Evolutionary conservation across 2,329 filamentous ascomycete genomes (phyloP).

Genomic region (Didymella exigua): DNA sequence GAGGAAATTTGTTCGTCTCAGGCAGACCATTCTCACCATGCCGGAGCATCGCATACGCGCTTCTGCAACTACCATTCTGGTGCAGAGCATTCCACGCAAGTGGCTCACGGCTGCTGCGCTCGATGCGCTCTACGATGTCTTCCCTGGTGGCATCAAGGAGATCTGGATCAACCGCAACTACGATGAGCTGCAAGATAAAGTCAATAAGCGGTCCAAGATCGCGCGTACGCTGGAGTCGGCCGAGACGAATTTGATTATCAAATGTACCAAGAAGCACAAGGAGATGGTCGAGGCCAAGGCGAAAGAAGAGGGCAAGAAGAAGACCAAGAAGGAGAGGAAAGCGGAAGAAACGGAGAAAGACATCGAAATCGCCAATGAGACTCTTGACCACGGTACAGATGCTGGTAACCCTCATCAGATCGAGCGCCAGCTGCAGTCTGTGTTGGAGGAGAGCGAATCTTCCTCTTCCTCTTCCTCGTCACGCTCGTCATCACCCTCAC

Average conservation of each 20-base stretch:
- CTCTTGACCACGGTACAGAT: slow-evolving; percentile 59
- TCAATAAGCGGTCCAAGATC: slow-evolving; percentile 73
- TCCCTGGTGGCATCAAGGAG: slow-evolving; percentile 91
- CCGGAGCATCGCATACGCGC: slow-evolving; percentile 92
- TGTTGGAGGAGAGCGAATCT: slow-evolving; percentile 45
- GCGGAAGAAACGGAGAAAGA: slow-evolving; percentile 69
- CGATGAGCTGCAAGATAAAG: slow-evolving; percentile 81
- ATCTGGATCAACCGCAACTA: slow-evolving; percentile 96
- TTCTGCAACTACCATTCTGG: slow-evolving; percentile 92
- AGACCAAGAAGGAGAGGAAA: slow-evolving; percentile 59
- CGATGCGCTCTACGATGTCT: slow-evolving; percentile 87
- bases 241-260: slow-evolving; percentile 81
- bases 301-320: slow-evolving; percentile 64
- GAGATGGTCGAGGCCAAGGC: slow-evolving; percentile 69
- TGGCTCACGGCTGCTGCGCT: slow-evolving; percentile 88
- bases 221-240: slow-evolving; percentile 77
- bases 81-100: slow-evolving; percentile 86
- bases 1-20: slow-evolving; percentile 85
- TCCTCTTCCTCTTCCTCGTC: slow-evolving; percentile 41
- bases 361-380: slow-evolving; percentile 57
- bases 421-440: slow-evolving; percentile 56
- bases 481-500: slow-evolving; percentile 41
- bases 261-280: slow-evolving; percentile 78
- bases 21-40: slow-evolving; percentile 92
- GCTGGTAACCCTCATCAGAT: slow-evolving; percentile 63